phyloP scores from a whole-genome alignment of 805 yeast genomes.

The Sugiyamaella smithiae region DNA sequence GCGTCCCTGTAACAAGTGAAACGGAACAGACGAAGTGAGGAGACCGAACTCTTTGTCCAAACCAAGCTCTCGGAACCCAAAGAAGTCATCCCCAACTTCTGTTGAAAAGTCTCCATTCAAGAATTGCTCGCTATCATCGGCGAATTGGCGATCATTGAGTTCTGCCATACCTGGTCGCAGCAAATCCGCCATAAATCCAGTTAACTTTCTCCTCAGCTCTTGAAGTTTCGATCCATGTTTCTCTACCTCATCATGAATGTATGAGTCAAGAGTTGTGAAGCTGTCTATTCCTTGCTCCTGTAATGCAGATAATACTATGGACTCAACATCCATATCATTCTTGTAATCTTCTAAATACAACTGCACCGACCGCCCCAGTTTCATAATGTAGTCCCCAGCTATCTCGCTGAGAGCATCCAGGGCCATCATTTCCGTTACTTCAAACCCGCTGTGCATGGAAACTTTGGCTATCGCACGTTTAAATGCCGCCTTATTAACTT shows the following conservation, averaged over 20 bases:
- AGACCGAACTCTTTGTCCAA: conserved; percentile 88
- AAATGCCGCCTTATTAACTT: conserved; percentile 63
- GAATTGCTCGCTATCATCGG: conserved; percentile 90
- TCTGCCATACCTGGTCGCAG: conserved; percentile 72
- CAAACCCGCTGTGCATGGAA: conserved; percentile 91
- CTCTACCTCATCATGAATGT: conserved; percentile 66
- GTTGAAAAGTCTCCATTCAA: conserved; percentile 91
- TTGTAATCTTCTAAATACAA: conserved; percentile 48
- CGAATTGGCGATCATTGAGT: conserved; percentile 72
- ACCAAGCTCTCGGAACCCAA: conserved; percentile 93
- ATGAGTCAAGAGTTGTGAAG: conserved; percentile 71
- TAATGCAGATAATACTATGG: conserved; percentile 58
- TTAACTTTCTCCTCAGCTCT: conserved; percentile 66
- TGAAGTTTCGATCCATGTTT: conserved; percentile 66
- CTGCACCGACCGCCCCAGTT: conserved; percentile 64
- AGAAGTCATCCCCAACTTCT: conserved; percentile 95
- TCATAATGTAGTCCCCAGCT: conserved; percentile 76
- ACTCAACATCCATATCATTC: conserved; percentile 36
- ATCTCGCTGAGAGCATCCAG: conserved; percentile 75
- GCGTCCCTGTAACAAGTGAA: conserved; percentile 79
- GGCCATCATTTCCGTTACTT: conserved; percentile 73
- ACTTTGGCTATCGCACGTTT: conserved; percentile 70
- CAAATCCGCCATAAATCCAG: conserved; percentile 70
- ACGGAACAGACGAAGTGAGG: conserved; percentile 79
- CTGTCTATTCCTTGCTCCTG: conserved; percentile 78